Evolutionary conservation across 2,329 filamentous ascomycete genomes (phyloP).

Genomic region (Aureobasidium pullulans): DNA sequence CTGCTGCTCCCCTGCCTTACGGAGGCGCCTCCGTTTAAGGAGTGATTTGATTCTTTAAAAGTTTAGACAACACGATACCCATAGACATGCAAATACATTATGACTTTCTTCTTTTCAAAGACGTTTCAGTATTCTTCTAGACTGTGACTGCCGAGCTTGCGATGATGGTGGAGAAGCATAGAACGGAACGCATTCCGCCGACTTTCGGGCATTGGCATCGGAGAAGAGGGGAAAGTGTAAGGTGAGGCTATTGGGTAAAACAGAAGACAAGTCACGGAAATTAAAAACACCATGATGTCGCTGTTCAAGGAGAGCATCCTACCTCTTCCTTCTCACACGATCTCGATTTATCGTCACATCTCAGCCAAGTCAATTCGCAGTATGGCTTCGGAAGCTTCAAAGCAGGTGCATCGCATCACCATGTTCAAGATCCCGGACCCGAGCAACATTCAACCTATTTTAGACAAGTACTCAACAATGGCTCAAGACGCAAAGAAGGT

Average conservation of each 20-base stretch:
- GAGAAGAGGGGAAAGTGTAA: constrained; percentile 6
- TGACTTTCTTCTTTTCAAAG: neutral
- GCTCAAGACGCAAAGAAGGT: constrained; percentile 40
- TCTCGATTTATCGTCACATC: neutral
- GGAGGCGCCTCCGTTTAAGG: constrained; percentile 19
- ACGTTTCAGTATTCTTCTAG: neutral
- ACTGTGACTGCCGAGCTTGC: neutral
- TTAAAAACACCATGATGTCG: neutral
- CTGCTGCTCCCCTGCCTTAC: constrained; percentile 31
- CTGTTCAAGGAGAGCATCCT: neutral
- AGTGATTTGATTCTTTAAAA: neutral
- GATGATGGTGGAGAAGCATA: neutral
- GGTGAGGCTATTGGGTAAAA: neutral
- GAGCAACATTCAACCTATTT: constrained; percentile 34
- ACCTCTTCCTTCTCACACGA: neutral
- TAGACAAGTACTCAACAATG: constrained; percentile 39
- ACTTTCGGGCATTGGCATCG: neutral
- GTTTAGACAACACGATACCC: constrained; percentile 8
- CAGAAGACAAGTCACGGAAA: neutral
- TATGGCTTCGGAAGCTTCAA: constrained; percentile 7
- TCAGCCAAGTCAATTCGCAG: neutral
- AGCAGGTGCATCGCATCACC: constrained; percentile 40
- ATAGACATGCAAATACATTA: constrained; percentile 1
- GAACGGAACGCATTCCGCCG: neutral
- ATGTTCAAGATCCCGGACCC: constrained; percentile 47